Conservation (phyloP, 1,139 yeast genomes). For the Blastobotrys ciferrii region DNA sequence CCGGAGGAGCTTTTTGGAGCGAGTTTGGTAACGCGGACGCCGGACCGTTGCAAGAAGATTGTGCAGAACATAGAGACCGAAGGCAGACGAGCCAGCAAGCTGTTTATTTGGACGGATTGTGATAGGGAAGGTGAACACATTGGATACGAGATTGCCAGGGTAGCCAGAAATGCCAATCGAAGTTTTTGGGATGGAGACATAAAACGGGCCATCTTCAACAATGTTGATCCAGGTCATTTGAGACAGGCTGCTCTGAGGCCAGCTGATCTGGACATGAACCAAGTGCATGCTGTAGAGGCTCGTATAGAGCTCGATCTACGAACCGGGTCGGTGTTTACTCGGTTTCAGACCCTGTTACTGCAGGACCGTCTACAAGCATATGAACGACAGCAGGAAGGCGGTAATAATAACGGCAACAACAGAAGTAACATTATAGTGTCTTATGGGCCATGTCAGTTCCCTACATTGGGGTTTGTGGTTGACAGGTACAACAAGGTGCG, state of each 20-base stretch:
- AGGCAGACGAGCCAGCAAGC: slow-evolving; percentile 55
- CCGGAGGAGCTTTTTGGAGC: slow-evolving; percentile 72
- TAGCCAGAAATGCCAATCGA: slow-evolving; percentile 59
- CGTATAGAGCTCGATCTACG: slow-evolving; percentile 85
- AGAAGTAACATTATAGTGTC: slow-evolving; percentile 45
- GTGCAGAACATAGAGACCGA: slow-evolving; percentile 70
- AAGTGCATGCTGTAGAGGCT: slow-evolving; percentile 81
- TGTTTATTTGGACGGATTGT: slow-evolving; percentile 98
- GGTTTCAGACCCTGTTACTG: slow-evolving; percentile 61
- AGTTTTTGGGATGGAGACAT: slow-evolving; percentile 45
- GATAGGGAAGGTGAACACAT: slow-evolving; percentile 98
- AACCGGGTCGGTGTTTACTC: slow-evolving; percentile 86
- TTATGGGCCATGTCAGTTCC: slow-evolving; percentile 96
- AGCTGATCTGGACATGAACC: slow-evolving; percentile 56
- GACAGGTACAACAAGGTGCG: slow-evolving; percentile 80
- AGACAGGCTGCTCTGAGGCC: slow-evolving; percentile 73
- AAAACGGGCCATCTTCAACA: slow-evolving; percentile 81
- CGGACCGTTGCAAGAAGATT: slow-evolving; percentile 46
- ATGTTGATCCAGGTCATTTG: slow-evolving; percentile 75
- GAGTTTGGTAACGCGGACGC: slow-evolving; percentile 16
- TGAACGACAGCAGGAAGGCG: slow-evolving; percentile 23
- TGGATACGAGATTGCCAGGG: slow-evolving; percentile 75
- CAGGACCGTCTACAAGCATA: slow-evolving; percentile 31
- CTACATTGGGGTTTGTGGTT: slow-evolving; percentile 95
- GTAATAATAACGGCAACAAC: slow-evolving; percentile 12